phyloP scores from a whole-genome alignment of 371 early-diverging fungal genomes.

The Apophysomyces sp. region DNA sequence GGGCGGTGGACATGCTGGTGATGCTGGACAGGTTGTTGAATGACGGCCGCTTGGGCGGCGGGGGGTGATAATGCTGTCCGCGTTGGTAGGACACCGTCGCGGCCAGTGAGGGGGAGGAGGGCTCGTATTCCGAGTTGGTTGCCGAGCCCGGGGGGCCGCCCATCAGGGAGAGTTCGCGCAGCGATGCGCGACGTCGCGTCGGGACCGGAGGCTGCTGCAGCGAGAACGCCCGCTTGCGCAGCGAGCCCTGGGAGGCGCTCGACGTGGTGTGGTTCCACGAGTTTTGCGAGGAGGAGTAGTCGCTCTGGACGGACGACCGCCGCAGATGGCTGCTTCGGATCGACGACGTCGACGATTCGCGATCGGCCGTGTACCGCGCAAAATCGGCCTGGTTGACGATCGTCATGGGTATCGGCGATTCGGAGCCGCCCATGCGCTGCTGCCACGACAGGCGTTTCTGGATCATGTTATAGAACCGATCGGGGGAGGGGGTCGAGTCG shows the following conservation, averaged over 20 bases:
- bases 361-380: slow-evolving; percentile 34
- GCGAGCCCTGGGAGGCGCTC: slow-evolving; percentile 1
- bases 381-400: slow-evolving; percentile 29
- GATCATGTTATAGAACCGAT: slow-evolving; percentile 44
- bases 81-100: slow-evolving; percentile 19
- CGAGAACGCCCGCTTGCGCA: slow-evolving; percentile 26
- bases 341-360: slow-evolving; percentile 44
- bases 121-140: background rate
- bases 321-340: slow-evolving; percentile 43
- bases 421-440: slow-evolving; percentile 14
- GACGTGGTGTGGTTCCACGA: slow-evolving; percentile 10
- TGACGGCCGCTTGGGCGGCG: background rate
- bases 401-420: slow-evolving; percentile 21
- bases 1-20: slow-evolving; percentile 18
- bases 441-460: slow-evolving; percentile 40
- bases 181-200: slow-evolving; percentile 17
- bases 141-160: slow-evolving; percentile 6
- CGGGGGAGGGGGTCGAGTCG: slow-evolving; percentile 45
- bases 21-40: slow-evolving; percentile 1
- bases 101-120: slow-evolving; percentile 3
- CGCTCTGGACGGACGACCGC: slow-evolving; percentile 42
- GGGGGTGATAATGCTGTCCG: slow-evolving; percentile 7
- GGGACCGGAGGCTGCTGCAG: slow-evolving; percentile 23
- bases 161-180: slow-evolving; percentile 21
- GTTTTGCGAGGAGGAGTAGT: slow-evolving; percentile 28